Evolutionary conservation across 495 filamentous ascomycete genomes (phyloP), one percentile per base, ranked within the genome.

Genomic region (Aspergillus egyptiacus): DNA sequence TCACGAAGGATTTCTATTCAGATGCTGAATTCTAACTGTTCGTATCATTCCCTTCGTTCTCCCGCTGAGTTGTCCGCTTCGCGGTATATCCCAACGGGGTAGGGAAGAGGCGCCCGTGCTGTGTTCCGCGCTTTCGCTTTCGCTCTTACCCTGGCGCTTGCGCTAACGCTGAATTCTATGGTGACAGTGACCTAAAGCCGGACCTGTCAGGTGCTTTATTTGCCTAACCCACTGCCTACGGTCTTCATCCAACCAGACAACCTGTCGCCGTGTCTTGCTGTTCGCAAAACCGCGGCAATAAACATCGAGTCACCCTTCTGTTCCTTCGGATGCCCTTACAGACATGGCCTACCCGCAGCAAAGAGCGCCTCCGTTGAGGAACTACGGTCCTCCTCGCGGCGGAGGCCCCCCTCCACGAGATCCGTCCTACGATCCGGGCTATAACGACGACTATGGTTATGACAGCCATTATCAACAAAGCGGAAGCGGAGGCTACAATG

Each of bases 301-400:
- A n/a, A n/a, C 7, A 11, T 14, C 6, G 20, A 31, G 7, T 42
- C n/a, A 23, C 13, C 37, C 19, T 22, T 43, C 23, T 10, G 31
- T 28, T 36, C 35, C 28, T 23, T 17, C 27, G 24, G 8, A 22
- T 34, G 1, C 24, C 17, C 10, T 3, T 13, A 34, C 19, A 23
- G 23, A 52, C 50, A 71, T 71, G 68, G 67, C 66, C 32, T 71
- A 54, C 33, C 53, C 55, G 24, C 54, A 58, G 28, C 66, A 68
- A 59, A 57, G 75, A 46, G 74, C 69, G 20, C 73, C 77, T 24
- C 79, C 77, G 42, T 60, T 65, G 55, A 63, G 76, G 54, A 76
- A 77, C 54, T 77, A 81, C 54, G 74, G 74, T 35, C 56, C 58
- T 33, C 60, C 59, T 5, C 58, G 60, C 37, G 53, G 50, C 36